Evolutionary conservation across 768 basidiomycete species (phyloP).

Genomic region (Naganishia vishniacii): DNA sequence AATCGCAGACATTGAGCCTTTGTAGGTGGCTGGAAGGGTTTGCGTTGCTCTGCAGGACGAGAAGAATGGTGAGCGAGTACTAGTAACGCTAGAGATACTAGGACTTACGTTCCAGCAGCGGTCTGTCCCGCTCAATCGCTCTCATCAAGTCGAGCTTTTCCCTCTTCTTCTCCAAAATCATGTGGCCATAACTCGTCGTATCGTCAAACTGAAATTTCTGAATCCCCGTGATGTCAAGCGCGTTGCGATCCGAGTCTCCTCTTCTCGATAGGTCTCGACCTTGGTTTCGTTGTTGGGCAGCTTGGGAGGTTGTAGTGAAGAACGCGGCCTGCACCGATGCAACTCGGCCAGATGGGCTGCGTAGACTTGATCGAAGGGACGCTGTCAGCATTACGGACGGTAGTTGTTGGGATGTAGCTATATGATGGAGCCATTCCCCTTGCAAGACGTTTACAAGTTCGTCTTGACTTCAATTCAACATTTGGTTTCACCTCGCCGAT

Average conservation of each 20-base stretch:
- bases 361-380: background rate
- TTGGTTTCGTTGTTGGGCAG: conserved; percentile 15
- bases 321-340: background rate
- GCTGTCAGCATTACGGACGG: background rate
- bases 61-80: conserved; percentile 20
- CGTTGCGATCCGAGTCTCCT: conserved; percentile 22
- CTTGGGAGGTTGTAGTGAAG: conserved; percentile 2
- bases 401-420: background rate
- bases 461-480: background rate
- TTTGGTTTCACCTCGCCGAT: conserved; percentile 16
- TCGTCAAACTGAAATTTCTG: conserved; percentile 55
- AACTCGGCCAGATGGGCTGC: background rate
- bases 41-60: conserved; percentile 63
- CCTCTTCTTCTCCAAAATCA: conserved; percentile 67
- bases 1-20: conserved; percentile 55
- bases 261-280: conserved; percentile 10
- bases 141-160: conserved; percentile 71
- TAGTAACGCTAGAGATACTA: background rate
- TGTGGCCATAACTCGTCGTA: conserved; percentile 64
- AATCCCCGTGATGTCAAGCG: conserved; percentile 32
- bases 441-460: too few relatives aligned
- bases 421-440: background rate
- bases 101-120: conserved; percentile 69
- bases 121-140: conserved; percentile 82
- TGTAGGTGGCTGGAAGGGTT: conserved; percentile 68